Evolutionary conservation across 805 yeast genomes (phyloP).

Genomic region (Candida pseudofarinosa): DNA sequence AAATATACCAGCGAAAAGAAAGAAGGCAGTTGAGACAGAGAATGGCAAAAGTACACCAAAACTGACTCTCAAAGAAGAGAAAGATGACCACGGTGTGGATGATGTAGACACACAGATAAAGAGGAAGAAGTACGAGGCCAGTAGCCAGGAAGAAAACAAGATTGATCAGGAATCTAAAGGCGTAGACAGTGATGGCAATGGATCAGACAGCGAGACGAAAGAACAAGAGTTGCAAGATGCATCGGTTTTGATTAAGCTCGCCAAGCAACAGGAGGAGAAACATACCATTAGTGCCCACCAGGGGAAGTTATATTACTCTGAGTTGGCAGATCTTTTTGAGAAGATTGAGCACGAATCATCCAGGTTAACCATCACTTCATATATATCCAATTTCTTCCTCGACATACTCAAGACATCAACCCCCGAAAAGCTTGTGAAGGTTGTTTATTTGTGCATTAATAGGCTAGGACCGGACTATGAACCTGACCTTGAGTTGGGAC

Average conservation of each 20-base stretch:
- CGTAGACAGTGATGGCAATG: conserved; percentile 3
- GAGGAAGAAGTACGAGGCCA: background rate
- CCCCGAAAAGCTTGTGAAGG: conserved; percentile 53
- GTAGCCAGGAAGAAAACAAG: conserved; percentile 1
- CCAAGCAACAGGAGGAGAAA: conserved; percentile 8
- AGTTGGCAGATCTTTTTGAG: conserved; percentile 64
- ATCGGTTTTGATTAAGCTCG: conserved; percentile 10
- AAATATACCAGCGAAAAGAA: background rate
- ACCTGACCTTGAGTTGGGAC: conserved; percentile 81
- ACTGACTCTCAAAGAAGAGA: background rate
- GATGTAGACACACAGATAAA: background rate
- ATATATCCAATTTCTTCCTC: conserved; percentile 68
- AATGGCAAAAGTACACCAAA: background rate
- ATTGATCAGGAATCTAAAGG: background rate
- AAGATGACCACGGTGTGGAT: conserved; percentile 4
- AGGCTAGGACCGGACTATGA: conserved; percentile 94
- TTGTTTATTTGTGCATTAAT: conserved; percentile 83
- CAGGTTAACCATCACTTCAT: conserved; percentile 73
- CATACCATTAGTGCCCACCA: conserved; percentile 9
- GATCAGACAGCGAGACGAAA: background rate
- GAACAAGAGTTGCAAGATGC: conserved; percentile 10
- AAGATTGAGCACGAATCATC: conserved; percentile 76
- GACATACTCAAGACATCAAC: conserved; percentile 49
- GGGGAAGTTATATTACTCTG: conserved; percentile 28
- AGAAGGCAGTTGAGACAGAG: background rate